Conservation (phyloP, 371 early-diverging fungal genomes). For the Syncephalis plumigaleata region DNA sequence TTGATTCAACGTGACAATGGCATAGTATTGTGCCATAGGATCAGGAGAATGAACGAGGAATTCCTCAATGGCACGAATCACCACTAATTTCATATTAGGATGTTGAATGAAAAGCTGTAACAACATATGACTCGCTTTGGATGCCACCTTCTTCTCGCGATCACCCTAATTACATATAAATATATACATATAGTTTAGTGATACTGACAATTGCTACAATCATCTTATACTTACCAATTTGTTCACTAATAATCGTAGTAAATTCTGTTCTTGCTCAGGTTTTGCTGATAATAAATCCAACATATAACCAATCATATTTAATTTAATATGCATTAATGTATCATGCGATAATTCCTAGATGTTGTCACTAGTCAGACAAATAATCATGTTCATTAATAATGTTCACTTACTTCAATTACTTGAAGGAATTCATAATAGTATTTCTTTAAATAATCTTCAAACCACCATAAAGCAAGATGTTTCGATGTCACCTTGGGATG, state of each 20-base stretch:
- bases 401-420: slow-evolving; percentile 42
- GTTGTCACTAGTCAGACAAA: not conserved
- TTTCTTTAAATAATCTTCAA: slow-evolving; percentile 86
- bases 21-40: slow-evolving; percentile 56
- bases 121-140: slow-evolving; percentile 60
- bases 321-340: slow-evolving; percentile 60
- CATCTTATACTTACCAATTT: slow-evolving; percentile 32
- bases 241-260: slow-evolving; percentile 79
- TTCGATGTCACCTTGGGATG: slow-evolving; percentile 32
- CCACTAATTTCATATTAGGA: slow-evolving; percentile 80
- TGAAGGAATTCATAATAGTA: slow-evolving; percentile 73
- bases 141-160: slow-evolving; percentile 66
- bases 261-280: slow-evolving; percentile 91
- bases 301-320: slow-evolving; percentile 53
- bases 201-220: not conserved
- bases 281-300: slow-evolving; percentile 60
- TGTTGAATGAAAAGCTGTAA: slow-evolving; percentile 52
- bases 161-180: slow-evolving; percentile 43
- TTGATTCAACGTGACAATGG: slow-evolving; percentile 79
- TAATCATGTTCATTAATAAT: not conserved
- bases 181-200: no score
- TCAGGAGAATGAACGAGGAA: slow-evolving; percentile 44
- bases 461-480: slow-evolving; percentile 75
- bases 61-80: slow-evolving; percentile 73
- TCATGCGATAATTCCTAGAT: slow-evolving; percentile 61